Evolutionary conservation across 148 eudicot genomes (phyloP).

Genomic region (Nyssa sinensis): DNA sequence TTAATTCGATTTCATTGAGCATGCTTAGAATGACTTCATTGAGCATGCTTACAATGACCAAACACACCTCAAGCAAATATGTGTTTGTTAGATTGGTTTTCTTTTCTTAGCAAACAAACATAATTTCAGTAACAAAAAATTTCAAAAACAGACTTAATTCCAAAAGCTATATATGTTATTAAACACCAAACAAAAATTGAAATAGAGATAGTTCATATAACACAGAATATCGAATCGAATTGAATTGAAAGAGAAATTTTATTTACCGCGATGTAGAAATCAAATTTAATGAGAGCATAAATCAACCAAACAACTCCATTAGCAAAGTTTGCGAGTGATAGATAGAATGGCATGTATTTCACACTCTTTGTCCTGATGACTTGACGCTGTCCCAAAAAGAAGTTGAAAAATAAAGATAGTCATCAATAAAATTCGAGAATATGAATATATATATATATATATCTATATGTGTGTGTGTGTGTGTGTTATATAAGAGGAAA

Average conservation of each 20-base stretch:
- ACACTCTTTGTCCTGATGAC: slow-evolving; percentile 81
- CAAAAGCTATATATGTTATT: too few species aligned
- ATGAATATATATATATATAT: background rate
- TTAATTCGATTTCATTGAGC: too few species aligned
- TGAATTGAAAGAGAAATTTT: background rate
- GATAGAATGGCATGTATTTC: slow-evolving; percentile 75
- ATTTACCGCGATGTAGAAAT: slow-evolving; percentile 63
- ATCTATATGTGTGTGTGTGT: too few species aligned
- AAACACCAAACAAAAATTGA: too few species aligned
- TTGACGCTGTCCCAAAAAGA: slow-evolving; percentile 25
- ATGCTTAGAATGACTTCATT: too few species aligned
- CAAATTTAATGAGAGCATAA: slow-evolving; percentile 54
- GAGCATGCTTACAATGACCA: too few species aligned
- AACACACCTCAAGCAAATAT: too few species aligned
- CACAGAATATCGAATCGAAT: background rate
- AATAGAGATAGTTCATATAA: background rate
- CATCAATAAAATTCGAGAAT: background rate
- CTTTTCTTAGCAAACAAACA: background rate
- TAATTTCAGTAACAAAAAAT: too few species aligned
- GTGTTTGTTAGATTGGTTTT: too few species aligned
- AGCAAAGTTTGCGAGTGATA: slow-evolving; percentile 60
- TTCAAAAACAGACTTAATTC: background rate
- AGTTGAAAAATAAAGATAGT: background rate
- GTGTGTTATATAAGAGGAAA: too few species aligned
- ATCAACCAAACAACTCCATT: slow-evolving; percentile 62